A percentile compares a stretch with the other conserved stretches of the same genome.
Evolutionary conservation across 352 stramenopile species (phyloP).

Genomic region (Phytophthora palmivora): DNA sequence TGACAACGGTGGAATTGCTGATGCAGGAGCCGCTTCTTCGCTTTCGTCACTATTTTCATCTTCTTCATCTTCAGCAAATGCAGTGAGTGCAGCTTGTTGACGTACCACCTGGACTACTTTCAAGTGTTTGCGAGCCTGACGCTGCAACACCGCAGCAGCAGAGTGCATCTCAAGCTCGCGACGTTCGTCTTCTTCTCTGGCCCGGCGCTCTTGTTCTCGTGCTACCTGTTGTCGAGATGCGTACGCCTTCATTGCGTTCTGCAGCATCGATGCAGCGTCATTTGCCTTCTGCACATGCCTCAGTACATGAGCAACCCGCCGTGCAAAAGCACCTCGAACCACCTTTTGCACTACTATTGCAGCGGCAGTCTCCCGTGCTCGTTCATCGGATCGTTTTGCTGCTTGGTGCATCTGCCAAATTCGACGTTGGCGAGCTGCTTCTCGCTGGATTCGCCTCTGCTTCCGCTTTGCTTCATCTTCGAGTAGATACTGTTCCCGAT

Average conservation of each 20-base stretch:
- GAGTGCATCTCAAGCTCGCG: constrained; percentile 42
- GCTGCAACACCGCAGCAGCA: constrained; percentile 57
- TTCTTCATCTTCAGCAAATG: constrained; percentile 32
- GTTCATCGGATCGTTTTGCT: constrained; percentile 54
- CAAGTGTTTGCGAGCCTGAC: constrained; percentile 44
- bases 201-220: constrained; percentile 27
- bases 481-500: constrained; percentile 50
- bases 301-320: constrained; percentile 15
- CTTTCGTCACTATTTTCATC: constrained; percentile 14
- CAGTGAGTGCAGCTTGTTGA: constrained; percentile 16
- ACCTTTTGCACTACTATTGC: constrained; percentile 52
- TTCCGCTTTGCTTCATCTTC: constrained; percentile 50
- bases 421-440: constrained; percentile 50
- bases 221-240: constrained; percentile 29
- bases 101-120: constrained; percentile 28
- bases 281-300: constrained; percentile 26
- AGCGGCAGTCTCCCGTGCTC: constrained; percentile 42
- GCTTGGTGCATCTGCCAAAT: constrained; percentile 58
- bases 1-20: not conserved
- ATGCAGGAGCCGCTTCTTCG: not conserved
- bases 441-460: constrained; percentile 46
- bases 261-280: constrained; percentile 40
- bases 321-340: constrained; percentile 45
- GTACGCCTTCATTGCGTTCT: constrained; percentile 45
- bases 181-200: constrained; percentile 32